phyloP scores from a whole-genome alignment of 2,329 filamentous ascomycete genomes.

The Sodiomyces alkalinus region DNA sequence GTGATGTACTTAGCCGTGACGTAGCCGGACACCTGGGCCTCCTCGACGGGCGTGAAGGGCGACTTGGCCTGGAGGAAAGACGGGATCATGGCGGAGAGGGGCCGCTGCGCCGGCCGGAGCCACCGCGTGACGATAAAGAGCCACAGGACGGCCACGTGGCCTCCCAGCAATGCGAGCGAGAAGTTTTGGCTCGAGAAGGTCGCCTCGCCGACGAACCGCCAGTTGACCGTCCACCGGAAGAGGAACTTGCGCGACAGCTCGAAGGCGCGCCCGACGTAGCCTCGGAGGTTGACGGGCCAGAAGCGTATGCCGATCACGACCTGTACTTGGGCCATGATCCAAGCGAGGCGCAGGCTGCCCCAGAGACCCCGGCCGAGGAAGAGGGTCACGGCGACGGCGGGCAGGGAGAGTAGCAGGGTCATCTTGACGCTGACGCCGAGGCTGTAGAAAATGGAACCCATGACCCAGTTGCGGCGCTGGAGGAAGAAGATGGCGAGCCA shows the following conservation, averaged over 20 bases:
- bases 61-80: constrained; percentile 25
- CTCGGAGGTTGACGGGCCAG: constrained; percentile 43
- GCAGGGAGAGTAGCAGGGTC: constrained; percentile 70
- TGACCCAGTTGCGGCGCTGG: constrained; percentile 58
- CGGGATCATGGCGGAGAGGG: constrained; percentile 35
- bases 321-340: constrained; percentile 66
- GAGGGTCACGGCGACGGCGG: constrained; percentile 63
- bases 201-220: constrained; percentile 83
- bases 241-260: constrained; percentile 83
- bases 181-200: constrained; percentile 58
- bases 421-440: constrained; percentile 88
- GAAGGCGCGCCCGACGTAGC: constrained; percentile 73
- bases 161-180: constrained; percentile 46
- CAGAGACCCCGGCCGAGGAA: constrained; percentile 57
- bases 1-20: constrained; percentile 60
- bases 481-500: constrained; percentile 69
- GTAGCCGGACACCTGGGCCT: constrained; percentile 37
- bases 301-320: constrained; percentile 55
- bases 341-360: constrained; percentile 50
- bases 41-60: constrained; percentile 34
- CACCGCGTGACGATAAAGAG: constrained; percentile 54
- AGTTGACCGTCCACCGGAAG: constrained; percentile 98
- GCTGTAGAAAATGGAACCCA: constrained; percentile 59
- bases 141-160: constrained; percentile 50
- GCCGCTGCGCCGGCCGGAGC: constrained; percentile 51